Base-by-base conservation (phyloP, 306 rosid species). In the Casuarina cunninghamiana region DNA sequence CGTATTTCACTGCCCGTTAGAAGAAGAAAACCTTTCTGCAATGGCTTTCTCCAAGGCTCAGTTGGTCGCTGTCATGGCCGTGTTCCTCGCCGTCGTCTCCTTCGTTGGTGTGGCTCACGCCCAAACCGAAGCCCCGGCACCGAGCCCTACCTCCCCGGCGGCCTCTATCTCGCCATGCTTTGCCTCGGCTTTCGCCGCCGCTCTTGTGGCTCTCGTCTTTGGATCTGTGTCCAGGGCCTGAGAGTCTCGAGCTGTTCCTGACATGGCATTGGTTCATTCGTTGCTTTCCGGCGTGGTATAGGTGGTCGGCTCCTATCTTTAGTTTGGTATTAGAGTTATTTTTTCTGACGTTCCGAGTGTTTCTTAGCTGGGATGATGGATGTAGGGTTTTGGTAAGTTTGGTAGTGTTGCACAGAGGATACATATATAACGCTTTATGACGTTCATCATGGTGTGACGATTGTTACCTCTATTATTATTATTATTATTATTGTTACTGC, bases 41-140 rank as follows among this genome's bases (percentile, higher is more conserved):
- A 95, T 95, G 99, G 97, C 99, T 58, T 72, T 35, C 82, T 58
- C 91, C 0, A 86, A 61, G 48, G 65, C 79, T 38, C 78, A 83
- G 19, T 37, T 88, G 54, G 51, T 93, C 15, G 79, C 80, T 60
- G 61, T 83, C 77, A 53, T 89, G 84, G 87, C 85, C 10, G 75
- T 88, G 6, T n/a, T 85, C 13, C 21, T 75, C 79, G 66, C 90
- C 60, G 81, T 80, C n/a, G 46, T 90, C 45, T 86, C 89, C 21
- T 66, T 74, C 73, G 15, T 81, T 51, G 88, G 72, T 5, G 65
- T 73, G 0, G 86, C 89, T 48, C 83, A 83, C 10, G 88, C 90
- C 0, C 83, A 84, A 17, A 84, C 89, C 0, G 96, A 95, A 0
- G 73, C 93, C 45, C 97, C 97, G 1, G 94, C 99, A n/a, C 98